Base-by-base conservation (phyloP, 805 yeast species). In the Barnettozyma pratensis region DNA sequence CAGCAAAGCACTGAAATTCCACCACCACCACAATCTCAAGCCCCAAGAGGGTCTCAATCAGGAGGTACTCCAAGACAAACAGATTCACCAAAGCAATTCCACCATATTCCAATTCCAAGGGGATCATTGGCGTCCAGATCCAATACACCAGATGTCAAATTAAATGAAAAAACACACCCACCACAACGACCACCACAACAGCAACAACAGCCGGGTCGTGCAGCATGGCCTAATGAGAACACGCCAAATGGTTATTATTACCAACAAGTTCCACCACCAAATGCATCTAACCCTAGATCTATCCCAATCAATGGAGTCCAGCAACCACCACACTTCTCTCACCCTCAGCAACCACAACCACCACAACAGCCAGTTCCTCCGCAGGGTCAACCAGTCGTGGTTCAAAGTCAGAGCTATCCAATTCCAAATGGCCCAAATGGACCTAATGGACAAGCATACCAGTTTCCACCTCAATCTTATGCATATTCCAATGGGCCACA, bases 391-490 rank as follows among this genome's bases (percentile, higher is more conserved):
- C 47, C 44, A 14, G 41, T 45, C 7, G 30, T 43, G 5, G 52
- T 39, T 10, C 47, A 28, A 37, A 31, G 30, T 34, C 49, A 46
- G 36, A 32, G 29, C 14, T 40, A 39, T 25, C 45, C 49, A 28
- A 12, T 44, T 7, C 48, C 42, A 25, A 39, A 35, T 19, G 44
- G 32, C 11, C 48, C 50, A 19, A 48, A 44, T 40, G 42, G 42
- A 11, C 47, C 50, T 12, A 48, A 44, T 40, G 42, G 42, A 7
- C 47, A 47, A n/a, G 58, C 51, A 9, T 57, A 34, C 52, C 56
- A 19, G 19, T 3, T 41, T 42, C 64, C 57, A 19, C 64, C 63
- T 8, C 73, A 71, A 14, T 71, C 70, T 1, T 70, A 67, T 48
- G 61, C 68, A 7, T 71, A 70, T 52, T 35, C 45, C 7, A 44